Evolutionary conservation across 2,329 filamentous ascomycete species (phyloP).

Genomic region (Triangularia verruculosa): DNA sequence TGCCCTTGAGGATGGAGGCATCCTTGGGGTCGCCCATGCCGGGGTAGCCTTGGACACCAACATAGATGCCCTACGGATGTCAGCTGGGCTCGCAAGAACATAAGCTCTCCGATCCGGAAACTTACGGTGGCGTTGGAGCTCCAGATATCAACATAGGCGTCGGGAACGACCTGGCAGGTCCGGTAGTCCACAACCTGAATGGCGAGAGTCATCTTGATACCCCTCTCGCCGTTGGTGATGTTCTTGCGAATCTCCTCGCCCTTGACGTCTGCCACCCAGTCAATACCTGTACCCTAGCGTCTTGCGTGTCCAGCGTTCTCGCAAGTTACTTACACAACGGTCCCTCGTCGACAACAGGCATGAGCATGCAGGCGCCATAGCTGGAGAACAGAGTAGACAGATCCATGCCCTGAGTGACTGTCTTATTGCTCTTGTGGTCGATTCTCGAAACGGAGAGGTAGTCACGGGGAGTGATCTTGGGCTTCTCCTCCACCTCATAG

Average conservation of each 20-base stretch:
- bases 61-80: constrained; percentile 30
- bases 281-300: constrained; percentile 1
- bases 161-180: constrained; percentile 50
- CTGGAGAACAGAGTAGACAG: constrained; percentile 37
- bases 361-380: constrained; percentile 43
- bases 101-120: not conserved
- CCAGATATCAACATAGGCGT: constrained; percentile 54
- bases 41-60: constrained; percentile 34
- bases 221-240: constrained; percentile 45
- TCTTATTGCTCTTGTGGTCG: constrained; percentile 35
- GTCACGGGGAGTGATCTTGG: constrained; percentile 27
- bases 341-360: constrained; percentile 46
- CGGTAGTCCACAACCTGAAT: constrained; percentile 53
- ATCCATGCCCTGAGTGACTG: constrained; percentile 31
- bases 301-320: not conserved
- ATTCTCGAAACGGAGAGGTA: constrained; percentile 33
- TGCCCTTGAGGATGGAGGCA: constrained; percentile 39
- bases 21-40: constrained; percentile 40
- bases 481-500: constrained; percentile 23
- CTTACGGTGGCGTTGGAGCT: constrained; percentile 40
- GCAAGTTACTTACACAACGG: constrained; percentile 41
- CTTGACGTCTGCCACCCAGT: constrained; percentile 37
- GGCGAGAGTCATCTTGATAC: constrained; percentile 48
- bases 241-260: constrained; percentile 51
- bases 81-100: not conserved